A percentile compares a stretch with the other conserved stretches of the same genome.
Conservation (phyloP, 139 green algal genomes). For the Chlorella sorokiniana region DNA sequence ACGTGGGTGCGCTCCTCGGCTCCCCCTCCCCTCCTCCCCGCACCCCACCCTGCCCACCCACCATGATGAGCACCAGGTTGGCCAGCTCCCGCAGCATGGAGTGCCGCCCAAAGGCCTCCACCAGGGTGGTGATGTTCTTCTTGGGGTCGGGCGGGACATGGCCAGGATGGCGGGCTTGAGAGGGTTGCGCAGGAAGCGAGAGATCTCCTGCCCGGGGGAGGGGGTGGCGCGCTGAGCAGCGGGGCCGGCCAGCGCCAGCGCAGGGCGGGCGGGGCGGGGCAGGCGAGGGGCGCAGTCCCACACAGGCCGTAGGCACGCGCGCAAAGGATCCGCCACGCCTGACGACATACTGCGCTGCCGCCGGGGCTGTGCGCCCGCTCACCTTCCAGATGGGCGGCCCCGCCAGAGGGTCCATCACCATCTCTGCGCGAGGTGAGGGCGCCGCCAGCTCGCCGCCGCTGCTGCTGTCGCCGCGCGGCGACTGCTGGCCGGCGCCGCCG, state of each 20-base stretch:
- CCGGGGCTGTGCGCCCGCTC: not conserved
- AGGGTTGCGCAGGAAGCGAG: constrained; percentile 89
- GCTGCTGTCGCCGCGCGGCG: not conserved
- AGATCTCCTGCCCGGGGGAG: constrained; percentile 54
- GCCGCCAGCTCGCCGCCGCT: not conserved
- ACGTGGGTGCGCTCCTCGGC: not conserved
- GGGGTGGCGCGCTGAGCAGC: not conserved
- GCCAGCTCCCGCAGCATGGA: constrained; percentile 82
- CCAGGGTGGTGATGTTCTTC: constrained; percentile 96
- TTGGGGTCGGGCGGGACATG: constrained; percentile 92
- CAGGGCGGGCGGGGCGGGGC: too few relatives aligned
- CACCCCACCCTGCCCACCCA: constrained; percentile 16
- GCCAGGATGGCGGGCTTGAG: constrained; percentile 93
- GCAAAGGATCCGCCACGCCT: not conserved
- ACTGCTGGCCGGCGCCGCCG: not conserved
- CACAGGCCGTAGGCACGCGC: not conserved
- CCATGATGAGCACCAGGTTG: constrained; percentile 96
- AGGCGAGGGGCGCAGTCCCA: too few relatives aligned
- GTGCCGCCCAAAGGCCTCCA: constrained; percentile 80
- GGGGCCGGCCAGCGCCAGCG: not conserved
- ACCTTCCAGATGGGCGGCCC: constrained; percentile 30
- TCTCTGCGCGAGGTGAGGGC: not conserved
- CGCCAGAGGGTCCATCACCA: constrained; percentile 1
- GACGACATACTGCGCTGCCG: not conserved
- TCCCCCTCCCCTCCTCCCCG: not conserved